These are phyloP conservation scores for Aspergillus luchuensis DNA, from an alignment of 2,329 filamentous ascomycete genomes.

Conservation along the genomic window DNA sequence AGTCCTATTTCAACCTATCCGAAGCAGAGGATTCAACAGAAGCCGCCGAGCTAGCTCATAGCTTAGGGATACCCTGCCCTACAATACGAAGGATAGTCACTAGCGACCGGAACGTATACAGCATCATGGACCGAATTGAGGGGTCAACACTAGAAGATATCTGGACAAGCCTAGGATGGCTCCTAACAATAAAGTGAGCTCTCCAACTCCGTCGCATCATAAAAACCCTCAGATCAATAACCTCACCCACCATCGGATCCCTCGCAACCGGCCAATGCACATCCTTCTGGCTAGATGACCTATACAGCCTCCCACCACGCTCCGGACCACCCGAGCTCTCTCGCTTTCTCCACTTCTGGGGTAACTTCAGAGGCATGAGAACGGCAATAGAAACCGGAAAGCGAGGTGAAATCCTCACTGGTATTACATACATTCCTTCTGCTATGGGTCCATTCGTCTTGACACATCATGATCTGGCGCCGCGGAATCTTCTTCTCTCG, in stretches of 20 bases:
- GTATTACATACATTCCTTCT: neutral
- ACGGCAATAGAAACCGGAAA: conserved; percentile 16
- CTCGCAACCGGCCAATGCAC: conserved; percentile 15
- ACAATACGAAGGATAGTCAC: conserved; percentile 16
- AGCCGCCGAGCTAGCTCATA: conserved; percentile 21
- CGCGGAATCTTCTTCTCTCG: conserved; percentile 22
- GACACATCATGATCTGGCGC: conserved; percentile 25
- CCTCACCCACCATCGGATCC: conserved; percentile 26
- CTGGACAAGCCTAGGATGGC: conserved; percentile 25
- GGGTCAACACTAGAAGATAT: conserved; percentile 22
- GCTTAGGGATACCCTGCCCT: conserved; percentile 23
- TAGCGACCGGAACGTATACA: conserved; percentile 15
- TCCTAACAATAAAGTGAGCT: conserved; percentile 21
- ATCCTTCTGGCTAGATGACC: conserved; percentile 28
- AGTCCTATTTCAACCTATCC: conserved; percentile 15
- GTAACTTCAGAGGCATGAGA: conserved; percentile 20
- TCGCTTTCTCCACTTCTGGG: conserved; percentile 27
- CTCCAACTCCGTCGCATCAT: conserved; percentile 26
- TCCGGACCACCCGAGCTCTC: conserved; percentile 14
- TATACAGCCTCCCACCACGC: conserved; percentile 21
- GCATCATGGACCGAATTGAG: conserved; percentile 24
- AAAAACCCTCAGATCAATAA: conserved; percentile 19
- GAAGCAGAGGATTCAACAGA: conserved; percentile 20
- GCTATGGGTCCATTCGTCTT: conserved; percentile 16
- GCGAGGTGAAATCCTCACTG: neutral